A percentile compares a stretch with the other conserved stretches of the same genome.
Conservation (phyloP, 148 eudicot species). For the Nepenthes mirabilis region DNA sequence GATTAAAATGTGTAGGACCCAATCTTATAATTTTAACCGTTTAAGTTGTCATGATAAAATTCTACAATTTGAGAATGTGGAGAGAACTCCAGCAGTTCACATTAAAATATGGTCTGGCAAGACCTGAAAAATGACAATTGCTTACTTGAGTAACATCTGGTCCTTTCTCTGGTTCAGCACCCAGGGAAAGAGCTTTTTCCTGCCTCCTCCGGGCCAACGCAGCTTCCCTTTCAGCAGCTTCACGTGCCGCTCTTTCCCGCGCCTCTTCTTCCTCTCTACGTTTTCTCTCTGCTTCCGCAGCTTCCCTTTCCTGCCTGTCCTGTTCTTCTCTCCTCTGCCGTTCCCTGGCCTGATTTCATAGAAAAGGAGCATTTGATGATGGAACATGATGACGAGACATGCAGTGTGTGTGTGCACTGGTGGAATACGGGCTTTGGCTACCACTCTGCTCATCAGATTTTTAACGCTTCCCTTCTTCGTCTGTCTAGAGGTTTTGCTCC, state of each 20-base stretch:
- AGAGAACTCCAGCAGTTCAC: background rate
- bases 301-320: conserved; percentile 77
- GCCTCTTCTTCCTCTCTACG: conserved; percentile 87
- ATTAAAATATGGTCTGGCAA: background rate
- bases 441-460: no score
- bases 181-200: conserved; percentile 71
- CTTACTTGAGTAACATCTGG: conserved; percentile 89
- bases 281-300: conserved; percentile 85
- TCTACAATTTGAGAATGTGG: background rate
- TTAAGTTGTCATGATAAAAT: background rate
- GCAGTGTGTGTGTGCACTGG: no score
- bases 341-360: conserved; percentile 73
- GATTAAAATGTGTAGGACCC: no score
- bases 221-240: conserved; percentile 92
- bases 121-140: background rate
- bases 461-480: no score
- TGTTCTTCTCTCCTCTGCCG: conserved; percentile 84
- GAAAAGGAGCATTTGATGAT: background rate
- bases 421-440: no score
- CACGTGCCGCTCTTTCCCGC: conserved; percentile 78
- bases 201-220: conserved; percentile 61
- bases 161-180: conserved; percentile 91
- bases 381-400: background rate
- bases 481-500: no score
- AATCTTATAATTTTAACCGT: no score